Base-by-base conservation (phyloP, 2,329 filamentous ascomycete genomes). In the Penicillium sp. region DNA sequence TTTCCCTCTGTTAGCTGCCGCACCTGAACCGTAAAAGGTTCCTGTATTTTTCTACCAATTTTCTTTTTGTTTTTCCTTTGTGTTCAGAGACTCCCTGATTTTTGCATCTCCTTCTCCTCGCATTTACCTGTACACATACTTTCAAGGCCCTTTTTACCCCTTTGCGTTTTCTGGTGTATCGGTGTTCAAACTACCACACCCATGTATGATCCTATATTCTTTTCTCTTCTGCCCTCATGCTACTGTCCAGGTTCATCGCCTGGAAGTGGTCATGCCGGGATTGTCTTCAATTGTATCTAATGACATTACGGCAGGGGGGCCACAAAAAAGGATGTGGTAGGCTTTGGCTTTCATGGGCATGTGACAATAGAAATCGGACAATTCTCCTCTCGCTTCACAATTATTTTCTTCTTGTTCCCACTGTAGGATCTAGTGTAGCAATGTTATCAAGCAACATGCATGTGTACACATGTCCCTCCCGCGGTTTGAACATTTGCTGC, bases 231-330 rank as follows among this genome's bases (percentile, higher is more conserved):
- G 60, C 63, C 65, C 68, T 68, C 64, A 60, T 67, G 67, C 61
- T 61, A 63, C 50, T 66, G 54, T 56, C 55, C 50, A 59, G 60
- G 55, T 39, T 53, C 38, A 54, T 54, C 49, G 58, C 52, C 53
- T 58, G 49, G 57, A 61, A 45, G 64, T 58, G 59, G 53, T 63
- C 64, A 66, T 63, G 54, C 55, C 59, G 64, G 68, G 66, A 65
- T 65, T 70, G 69, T 70, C 68, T 72, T 65, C 66, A 67, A 61
- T 63, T 74, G 72, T 74, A 73, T 72, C 63, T 74, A 73, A 74
- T 74, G 71, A 74, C 66, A 72, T 71, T 66, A 72, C 69, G 71
- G 70, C 68, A 68, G 64, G 67, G 63, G 65, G 69, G 64, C 71
- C 67, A 65, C 65, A 65, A 72, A 68, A 69, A 70, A 61, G 65